Percentiles rank a stretch among this genome's conserved stretches.
These are phyloP conservation scores for Wallemia hederae DNA, from an alignment of 1,284 basidiomycete genomes.

Conservation along the genomic window DNA sequence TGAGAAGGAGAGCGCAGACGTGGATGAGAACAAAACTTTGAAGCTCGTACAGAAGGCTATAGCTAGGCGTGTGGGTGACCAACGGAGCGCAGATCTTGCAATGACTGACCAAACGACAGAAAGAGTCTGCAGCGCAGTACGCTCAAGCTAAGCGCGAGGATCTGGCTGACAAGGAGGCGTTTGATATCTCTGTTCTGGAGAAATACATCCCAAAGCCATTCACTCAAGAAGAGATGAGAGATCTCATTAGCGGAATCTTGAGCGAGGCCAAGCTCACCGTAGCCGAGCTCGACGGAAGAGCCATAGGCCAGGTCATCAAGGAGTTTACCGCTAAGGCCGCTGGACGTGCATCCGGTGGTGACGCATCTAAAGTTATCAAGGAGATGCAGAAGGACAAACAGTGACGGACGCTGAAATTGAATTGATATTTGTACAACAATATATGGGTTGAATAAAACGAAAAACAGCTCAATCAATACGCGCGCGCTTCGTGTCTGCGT, in stretches of 20 bases:
- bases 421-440: neutral
- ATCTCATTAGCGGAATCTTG: slow-evolving; percentile 21
- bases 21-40: neutral
- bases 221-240: slow-evolving; percentile 26
- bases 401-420: slow-evolving; percentile 1
- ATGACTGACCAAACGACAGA: slow-evolving; percentile 16
- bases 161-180: slow-evolving; percentile 30
- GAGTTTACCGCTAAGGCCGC: slow-evolving; percentile 7
- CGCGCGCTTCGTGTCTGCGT: neutral
- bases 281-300: slow-evolving; percentile 13
- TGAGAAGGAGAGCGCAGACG: neutral
- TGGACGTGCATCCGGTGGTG: neutral
- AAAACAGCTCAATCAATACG: neutral
- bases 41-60: neutral
- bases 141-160: slow-evolving; percentile 28
- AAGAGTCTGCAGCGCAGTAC: slow-evolving; percentile 29
- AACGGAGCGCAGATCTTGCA: neutral
- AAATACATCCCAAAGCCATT: slow-evolving; percentile 30
- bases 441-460: neutral
- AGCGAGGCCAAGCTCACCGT: slow-evolving; percentile 11
- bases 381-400: neutral
- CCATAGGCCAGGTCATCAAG: slow-evolving; percentile 7
- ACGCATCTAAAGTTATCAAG: neutral
- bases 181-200: slow-evolving; percentile 26
- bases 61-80: neutral